Evolutionary conservation across 306 rosid species (phyloP).

Genomic region (Amphicarpaea edgeworthii): DNA sequence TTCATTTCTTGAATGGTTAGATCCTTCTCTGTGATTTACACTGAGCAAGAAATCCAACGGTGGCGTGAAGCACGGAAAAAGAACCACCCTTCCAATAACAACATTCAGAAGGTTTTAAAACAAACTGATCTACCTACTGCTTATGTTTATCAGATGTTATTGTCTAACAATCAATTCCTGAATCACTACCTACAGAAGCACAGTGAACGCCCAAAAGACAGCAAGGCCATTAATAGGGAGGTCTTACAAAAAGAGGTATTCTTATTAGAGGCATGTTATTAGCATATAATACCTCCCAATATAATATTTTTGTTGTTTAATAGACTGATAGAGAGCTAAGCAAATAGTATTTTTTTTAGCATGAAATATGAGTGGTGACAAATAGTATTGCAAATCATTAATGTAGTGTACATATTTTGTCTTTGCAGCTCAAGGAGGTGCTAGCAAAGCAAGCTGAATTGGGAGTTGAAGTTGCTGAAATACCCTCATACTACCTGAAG

Average conservation of each 20-base stretch:
- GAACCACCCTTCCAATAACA: slow-evolving; percentile 68
- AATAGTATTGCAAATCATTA: slow-evolving; percentile 1
- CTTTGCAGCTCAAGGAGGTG: slow-evolving; percentile 85
- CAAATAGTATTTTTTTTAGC: not conserved
- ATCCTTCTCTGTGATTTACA: slow-evolving; percentile 53
- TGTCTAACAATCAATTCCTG: slow-evolving; percentile 45
- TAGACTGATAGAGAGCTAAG: slow-evolving; percentile 32
- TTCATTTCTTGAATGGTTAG: slow-evolving; percentile 53
- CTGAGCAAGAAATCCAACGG: slow-evolving; percentile 77
- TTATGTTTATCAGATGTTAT: slow-evolving; percentile 36
- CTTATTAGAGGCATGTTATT: slow-evolving; percentile 16
- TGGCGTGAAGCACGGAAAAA: slow-evolving; percentile 93
- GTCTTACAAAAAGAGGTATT: slow-evolving; percentile 70
- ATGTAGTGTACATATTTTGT: not conserved
- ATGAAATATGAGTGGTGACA: not conserved
- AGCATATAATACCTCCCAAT: slow-evolving; percentile 3
- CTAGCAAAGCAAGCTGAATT: slow-evolving; percentile 90
- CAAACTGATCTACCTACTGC: slow-evolving; percentile 35
- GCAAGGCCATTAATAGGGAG: slow-evolving; percentile 57
- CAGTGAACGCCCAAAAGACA: slow-evolving; percentile 34
- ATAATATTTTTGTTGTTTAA: slow-evolving; percentile 14
- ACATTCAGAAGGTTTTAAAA: slow-evolving; percentile 64
- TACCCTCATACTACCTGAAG: slow-evolving; percentile 75
- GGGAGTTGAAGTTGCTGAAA: slow-evolving; percentile 95
- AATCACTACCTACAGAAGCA: slow-evolving; percentile 61